phyloP scores from a whole-genome alignment of 805 yeast species.

The Komagataella kurtzmanii region DNA sequence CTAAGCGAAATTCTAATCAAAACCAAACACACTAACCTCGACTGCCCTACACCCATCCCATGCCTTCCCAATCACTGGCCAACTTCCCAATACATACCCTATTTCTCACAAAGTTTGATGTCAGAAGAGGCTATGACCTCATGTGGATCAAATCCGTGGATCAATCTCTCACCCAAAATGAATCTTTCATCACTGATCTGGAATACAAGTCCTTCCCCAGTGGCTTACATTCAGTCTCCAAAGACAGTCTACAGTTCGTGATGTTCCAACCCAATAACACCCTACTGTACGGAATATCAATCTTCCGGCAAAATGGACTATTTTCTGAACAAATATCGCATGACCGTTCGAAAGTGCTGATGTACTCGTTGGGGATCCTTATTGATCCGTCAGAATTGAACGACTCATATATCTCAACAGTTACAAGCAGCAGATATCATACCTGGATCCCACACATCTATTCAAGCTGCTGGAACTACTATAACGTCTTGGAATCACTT shows the following conservation, averaged over 20 bases:
- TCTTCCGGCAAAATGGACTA: constrained; percentile 30
- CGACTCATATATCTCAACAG: not conserved
- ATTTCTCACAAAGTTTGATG: constrained; percentile 39
- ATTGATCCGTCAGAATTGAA: constrained; percentile 24
- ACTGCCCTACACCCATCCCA: not conserved
- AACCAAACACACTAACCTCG: not conserved
- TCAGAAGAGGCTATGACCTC: constrained; percentile 32
- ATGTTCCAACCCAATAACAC: constrained; percentile 12
- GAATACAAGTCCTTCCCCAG: constrained; percentile 61
- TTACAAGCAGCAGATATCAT: not conserved
- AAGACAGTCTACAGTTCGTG: constrained; percentile 43
- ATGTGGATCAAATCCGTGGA: constrained; percentile 25
- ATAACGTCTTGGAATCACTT: constrained; percentile 9
- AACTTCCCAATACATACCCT: constrained; percentile 6
- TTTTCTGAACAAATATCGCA: constrained; percentile 10
- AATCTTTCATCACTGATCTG: constrained; percentile 18
- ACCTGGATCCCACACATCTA: not conserved
- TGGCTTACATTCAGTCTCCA: constrained; percentile 40
- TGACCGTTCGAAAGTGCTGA: constrained; percentile 30
- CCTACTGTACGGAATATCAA: constrained; percentile 33
- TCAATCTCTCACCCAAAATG: constrained; percentile 2
- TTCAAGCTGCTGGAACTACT: constrained; percentile 12
- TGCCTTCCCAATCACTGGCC: not conserved
- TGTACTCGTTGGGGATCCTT: constrained; percentile 55
- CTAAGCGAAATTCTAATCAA: not conserved